These are phyloP conservation scores for Hamiltosporidium magnivora DNA, from an alignment of 371 early-diverging fungal species.

Conservation along the genomic window DNA sequence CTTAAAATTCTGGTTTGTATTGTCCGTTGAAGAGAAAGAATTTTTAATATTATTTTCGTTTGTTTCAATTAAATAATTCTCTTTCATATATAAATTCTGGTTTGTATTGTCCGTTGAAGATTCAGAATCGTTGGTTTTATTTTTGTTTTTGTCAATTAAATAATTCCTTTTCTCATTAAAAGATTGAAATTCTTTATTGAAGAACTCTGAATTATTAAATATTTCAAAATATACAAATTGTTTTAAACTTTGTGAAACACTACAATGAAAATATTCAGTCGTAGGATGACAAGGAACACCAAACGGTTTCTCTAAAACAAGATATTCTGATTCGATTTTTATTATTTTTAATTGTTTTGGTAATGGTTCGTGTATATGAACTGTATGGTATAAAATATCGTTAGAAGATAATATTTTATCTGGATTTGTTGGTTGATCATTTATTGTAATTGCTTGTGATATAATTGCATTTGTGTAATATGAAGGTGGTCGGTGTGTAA, in stretches of 20 bases:
- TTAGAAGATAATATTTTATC: slow-evolving; percentile 31
- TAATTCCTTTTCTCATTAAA: no score
- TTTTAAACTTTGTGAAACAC: slow-evolving; percentile 27
- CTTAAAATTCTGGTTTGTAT: no score
- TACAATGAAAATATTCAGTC: slow-evolving; percentile 48
- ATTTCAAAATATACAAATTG: neutral
- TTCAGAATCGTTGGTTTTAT: neutral
- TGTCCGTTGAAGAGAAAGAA: no score
- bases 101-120: no score
- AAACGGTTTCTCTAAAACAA: slow-evolving; percentile 55
- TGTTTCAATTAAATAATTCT: no score
- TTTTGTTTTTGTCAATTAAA: neutral
- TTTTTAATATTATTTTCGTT: no score
- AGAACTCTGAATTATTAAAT: no score
- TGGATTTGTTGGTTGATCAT: slow-evolving; percentile 30
- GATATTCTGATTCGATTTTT: slow-evolving; percentile 29
- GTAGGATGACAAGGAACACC: slow-evolving; percentile 58
- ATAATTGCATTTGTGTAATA: slow-evolving; percentile 52
- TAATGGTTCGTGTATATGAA: slow-evolving; percentile 55
- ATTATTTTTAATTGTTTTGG: slow-evolving; percentile 32
- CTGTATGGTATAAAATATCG: slow-evolving; percentile 51
- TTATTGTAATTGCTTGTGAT: slow-evolving; percentile 51
- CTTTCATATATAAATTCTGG: no score
- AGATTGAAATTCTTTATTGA: no score
- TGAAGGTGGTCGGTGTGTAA: slow-evolving; percentile 30